Evolutionary conservation across 1,284 basidiomycete genomes (phyloP), one percentile per base, ranked within the genome.

Genomic region (Amylostereum areolatum): DNA sequence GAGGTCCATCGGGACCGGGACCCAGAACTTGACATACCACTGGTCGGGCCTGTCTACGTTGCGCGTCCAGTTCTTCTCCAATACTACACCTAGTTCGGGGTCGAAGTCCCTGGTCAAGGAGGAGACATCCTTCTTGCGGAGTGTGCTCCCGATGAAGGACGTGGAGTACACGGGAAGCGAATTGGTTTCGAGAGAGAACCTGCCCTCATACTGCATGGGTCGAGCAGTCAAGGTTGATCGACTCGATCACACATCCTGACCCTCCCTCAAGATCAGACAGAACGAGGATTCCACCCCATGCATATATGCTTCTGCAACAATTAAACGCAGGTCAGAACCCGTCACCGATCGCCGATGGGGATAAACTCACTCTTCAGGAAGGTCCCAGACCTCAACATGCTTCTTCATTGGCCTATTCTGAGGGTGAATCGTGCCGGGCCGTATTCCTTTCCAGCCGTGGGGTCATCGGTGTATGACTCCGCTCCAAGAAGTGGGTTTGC

Each of bases 1-100:
- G 33, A 69, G 44, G 11, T 52, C 45, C 3, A 62, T 31, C 0
- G 67, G 65, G 31, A 70, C 48, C 2, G 68, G 66, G 4, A 66
- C 50, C 50, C 59, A 66, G 30, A 51, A 61, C 18, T 59, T 57
- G 43, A 46, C 48, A 39, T 56, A 63, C 68, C 67, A 68, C 28
- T 56, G 56, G 25, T 46, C 36, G 18, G 37, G 30, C n/a, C 43
- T 36, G 27, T 51, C 43, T 8, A 39, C 25, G 43, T 37, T 18
- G 12, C 10, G 6, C 27, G 34, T 43, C 56, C 56, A 57, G 42
- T 45, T 45, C 7, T 50, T 36, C 31, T 50, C 39, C 39, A 52
- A 43, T 45, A 57, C 41, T 48, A 57, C 52, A 5, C 56, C 56
- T n/a, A 32, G 43, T 4, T 37, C 44, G 6, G 50, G 49, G 30